These are phyloP conservation scores for Ophiosphaerella narmari DNA, from an alignment of 2,329 filamentous ascomycete species.

Conservation along the genomic window DNA sequence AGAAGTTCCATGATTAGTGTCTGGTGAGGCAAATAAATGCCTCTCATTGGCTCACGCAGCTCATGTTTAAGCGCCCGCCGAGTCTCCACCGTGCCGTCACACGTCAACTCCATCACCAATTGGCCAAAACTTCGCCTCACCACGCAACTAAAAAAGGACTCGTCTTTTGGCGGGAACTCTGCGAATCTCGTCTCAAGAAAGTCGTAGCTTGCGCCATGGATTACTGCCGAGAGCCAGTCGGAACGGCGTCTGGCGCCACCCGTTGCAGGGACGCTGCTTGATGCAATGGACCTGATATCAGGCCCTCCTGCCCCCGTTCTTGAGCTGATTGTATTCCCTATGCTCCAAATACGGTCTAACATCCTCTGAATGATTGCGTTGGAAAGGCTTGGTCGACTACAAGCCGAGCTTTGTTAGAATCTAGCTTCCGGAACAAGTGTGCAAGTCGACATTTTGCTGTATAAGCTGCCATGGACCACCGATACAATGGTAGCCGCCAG, in stretches of 20 bases:
- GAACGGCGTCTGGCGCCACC: conserved; percentile 24
- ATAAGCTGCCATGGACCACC: conserved; percentile 25
- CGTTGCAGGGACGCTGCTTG: conserved; percentile 26
- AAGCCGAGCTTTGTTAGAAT: not conserved
- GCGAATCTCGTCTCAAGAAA: conserved; percentile 33
- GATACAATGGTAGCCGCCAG: conserved; percentile 23
- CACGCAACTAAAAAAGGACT: conserved; percentile 30
- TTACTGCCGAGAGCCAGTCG: conserved; percentile 34
- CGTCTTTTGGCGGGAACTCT: conserved; percentile 34
- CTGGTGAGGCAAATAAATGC: conserved; percentile 13
- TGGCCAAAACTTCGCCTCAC: conserved; percentile 40
- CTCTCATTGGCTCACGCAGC: conserved; percentile 29
- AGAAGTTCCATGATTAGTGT: conserved; percentile 11
- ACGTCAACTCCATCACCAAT: conserved; percentile 32
- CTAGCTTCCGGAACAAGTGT: too few relatives aligned
- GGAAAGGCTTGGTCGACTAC: not conserved
- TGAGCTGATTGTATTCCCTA: conserved; percentile 2
- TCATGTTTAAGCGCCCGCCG: conserved; percentile 35
- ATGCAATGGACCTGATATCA: conserved; percentile 33
- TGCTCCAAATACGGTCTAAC: not conserved
- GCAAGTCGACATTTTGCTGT: not conserved
- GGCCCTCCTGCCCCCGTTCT: conserved; percentile 29
- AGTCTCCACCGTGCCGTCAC: conserved; percentile 29
- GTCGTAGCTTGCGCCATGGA: conserved; percentile 26
- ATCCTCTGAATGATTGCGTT: too few relatives aligned